Conservation (phyloP, 192 early-diverging fungal species). For the Spizellomyces sp. region DNA sequence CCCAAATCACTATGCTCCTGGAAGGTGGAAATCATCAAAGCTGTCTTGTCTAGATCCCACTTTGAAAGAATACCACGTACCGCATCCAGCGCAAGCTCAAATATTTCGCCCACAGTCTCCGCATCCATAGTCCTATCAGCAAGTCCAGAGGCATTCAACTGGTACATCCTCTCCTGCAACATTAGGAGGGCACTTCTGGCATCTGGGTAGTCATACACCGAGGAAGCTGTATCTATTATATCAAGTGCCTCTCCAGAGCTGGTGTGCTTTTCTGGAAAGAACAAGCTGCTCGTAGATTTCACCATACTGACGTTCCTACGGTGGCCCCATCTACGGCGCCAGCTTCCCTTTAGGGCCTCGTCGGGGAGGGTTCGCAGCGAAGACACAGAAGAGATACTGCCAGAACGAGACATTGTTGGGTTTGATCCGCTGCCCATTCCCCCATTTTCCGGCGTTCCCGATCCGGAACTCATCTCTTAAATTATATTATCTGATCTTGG, state of each 20-base stretch:
- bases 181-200: background rate
- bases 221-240: background rate
- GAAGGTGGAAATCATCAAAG: too few species aligned
- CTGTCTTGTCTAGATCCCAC: background rate
- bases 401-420: background rate
- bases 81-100: slow-evolving; percentile 44
- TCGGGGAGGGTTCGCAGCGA: slow-evolving; percentile 1
- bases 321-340: background rate
- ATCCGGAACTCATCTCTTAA: background rate
- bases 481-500: background rate
- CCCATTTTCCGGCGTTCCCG: background rate
- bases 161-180: background rate
- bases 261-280: background rate
- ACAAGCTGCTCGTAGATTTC: background rate
- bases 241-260: too few species aligned
- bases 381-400: slow-evolving; percentile 2
- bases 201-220: background rate
- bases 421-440: background rate
- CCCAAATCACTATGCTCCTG: slow-evolving; percentile 23
- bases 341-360: background rate
- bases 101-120: slow-evolving; percentile 24
- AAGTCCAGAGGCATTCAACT: background rate
- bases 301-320: background rate
- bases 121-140: slow-evolving; percentile 15
- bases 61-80: slow-evolving; percentile 16